Evolutionary conservation across 805 yeast species (phyloP).

Genomic region (Candida chauliodis): DNA sequence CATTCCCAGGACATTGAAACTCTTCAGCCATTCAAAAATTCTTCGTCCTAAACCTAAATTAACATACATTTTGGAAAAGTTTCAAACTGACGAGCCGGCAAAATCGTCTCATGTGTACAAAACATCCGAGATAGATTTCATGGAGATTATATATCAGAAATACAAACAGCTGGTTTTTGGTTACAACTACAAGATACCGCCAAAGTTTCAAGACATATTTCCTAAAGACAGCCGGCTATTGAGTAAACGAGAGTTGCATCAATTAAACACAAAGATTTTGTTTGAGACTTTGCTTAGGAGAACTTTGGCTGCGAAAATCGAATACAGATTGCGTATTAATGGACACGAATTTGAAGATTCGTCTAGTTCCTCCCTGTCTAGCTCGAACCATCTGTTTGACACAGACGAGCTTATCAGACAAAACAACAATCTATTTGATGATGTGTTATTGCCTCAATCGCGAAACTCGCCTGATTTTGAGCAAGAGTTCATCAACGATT

Average conservation of each 20-base stretch:
- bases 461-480: background rate
- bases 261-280: slow-evolving; percentile 28
- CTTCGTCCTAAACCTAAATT: slow-evolving; percentile 14
- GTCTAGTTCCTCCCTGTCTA: no score
- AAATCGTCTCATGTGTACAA: background rate
- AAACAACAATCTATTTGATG: background rate
- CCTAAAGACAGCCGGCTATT: slow-evolving; percentile 26
- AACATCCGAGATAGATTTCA: background rate
- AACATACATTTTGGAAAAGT: background rate
- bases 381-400: background rate
- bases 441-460: background rate
- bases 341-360: background rate
- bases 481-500: slow-evolving; percentile 15
- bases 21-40: slow-evolving; percentile 20
- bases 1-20: slow-evolving; percentile 26
- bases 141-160: slow-evolving; percentile 22
- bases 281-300: slow-evolving; percentile 37
- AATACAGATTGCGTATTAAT: slow-evolving; percentile 22
- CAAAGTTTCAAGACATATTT: slow-evolving; percentile 24
- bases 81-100: background rate
- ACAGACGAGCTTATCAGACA: background rate
- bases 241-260: slow-evolving; percentile 21
- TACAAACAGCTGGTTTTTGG: slow-evolving; percentile 27
- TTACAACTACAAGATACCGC: slow-evolving; percentile 18
- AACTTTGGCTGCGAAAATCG: slow-evolving; percentile 41